Conservation (phyloP, 768 basidiomycete species). For the Kondoa subrosea region DNA sequence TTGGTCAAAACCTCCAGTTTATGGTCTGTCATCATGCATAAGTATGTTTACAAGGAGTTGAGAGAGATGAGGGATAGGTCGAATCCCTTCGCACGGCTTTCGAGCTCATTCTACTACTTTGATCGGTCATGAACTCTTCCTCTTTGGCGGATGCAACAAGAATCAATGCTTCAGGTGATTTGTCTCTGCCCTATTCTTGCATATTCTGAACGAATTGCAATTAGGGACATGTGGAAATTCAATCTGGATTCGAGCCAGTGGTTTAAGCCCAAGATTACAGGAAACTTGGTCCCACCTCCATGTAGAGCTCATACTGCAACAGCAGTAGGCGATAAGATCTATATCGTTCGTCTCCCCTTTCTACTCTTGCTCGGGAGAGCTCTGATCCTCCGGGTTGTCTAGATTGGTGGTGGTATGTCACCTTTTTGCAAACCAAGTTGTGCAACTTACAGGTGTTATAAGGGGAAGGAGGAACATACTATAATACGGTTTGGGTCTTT, state of each 20-base stretch:
- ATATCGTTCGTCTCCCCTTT: slow-evolving; percentile 14
- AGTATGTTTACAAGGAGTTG: no score
- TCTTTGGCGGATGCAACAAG: slow-evolving; percentile 18
- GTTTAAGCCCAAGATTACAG: slow-evolving; percentile 8
- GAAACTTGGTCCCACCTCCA: slow-evolving; percentile 6
- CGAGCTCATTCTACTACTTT: slow-evolving; percentile 12
- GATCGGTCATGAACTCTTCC: slow-evolving; percentile 4
- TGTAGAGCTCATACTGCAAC: slow-evolving; percentile 14
- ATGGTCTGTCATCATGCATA: no score
- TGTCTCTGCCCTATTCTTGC: no score
- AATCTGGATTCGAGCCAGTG: slow-evolving; percentile 13
- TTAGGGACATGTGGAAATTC: slow-evolving; percentile 16
- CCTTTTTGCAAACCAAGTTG: background rate
- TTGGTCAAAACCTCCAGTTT: slow-evolving; percentile 6
- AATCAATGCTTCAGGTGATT: slow-evolving; percentile 17
- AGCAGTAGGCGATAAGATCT: slow-evolving; percentile 10
- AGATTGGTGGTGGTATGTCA: background rate
- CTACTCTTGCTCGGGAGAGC: no score
- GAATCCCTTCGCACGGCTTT: slow-evolving; percentile 8
- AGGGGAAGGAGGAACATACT: slow-evolving; percentile 11
- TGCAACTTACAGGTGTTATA: background rate
- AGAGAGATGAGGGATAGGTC: no score
- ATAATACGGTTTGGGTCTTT: slow-evolving; percentile 13
- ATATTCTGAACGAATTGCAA: no score
- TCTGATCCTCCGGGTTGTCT: no score